These are phyloP conservation scores for Suillus sp. DNA, from an alignment of 768 basidiomycete genomes.

Conservation along the genomic window DNA sequence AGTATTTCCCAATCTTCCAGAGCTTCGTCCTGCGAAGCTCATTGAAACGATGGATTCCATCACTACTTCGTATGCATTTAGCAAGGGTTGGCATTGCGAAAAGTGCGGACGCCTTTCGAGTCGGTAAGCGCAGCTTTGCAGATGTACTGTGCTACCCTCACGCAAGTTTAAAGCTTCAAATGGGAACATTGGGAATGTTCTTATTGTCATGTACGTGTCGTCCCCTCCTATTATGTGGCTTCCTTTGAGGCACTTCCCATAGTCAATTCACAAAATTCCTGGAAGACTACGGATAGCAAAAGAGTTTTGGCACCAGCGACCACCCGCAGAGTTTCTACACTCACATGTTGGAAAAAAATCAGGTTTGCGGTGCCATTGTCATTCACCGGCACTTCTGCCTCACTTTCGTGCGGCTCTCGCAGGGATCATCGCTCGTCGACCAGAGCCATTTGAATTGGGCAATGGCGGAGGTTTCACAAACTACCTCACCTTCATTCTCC, in stretches of 20 bases:
- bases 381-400: neutral
- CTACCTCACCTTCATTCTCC: conserved; percentile 54
- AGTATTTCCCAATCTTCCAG: conserved; percentile 35
- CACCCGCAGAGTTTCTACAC: conserved; percentile 27
- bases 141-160: conserved; percentile 9
- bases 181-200: conserved; percentile 78
- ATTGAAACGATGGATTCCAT: conserved; percentile 34
- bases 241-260: neutral
- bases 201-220: conserved; percentile 52
- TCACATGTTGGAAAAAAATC: conserved; percentile 33
- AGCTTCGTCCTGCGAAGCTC: conserved; percentile 42
- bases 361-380: conserved; percentile 18
- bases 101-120: conserved; percentile 73
- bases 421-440: conserved; percentile 25
- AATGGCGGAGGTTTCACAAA: conserved; percentile 25
- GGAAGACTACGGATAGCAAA: conserved; percentile 33
- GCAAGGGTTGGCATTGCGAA: conserved; percentile 69
- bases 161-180: conserved; percentile 49
- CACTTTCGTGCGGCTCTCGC: neutral
- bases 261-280: conserved; percentile 22
- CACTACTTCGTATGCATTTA: conserved; percentile 56
- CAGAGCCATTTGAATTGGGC: conserved; percentile 26
- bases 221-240: neutral
- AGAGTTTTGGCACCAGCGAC: conserved; percentile 41
- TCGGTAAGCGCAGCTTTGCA: conserved; percentile 47